Conservation (phyloP, 306 rosid genomes). For the Malus sieversii region DNA sequence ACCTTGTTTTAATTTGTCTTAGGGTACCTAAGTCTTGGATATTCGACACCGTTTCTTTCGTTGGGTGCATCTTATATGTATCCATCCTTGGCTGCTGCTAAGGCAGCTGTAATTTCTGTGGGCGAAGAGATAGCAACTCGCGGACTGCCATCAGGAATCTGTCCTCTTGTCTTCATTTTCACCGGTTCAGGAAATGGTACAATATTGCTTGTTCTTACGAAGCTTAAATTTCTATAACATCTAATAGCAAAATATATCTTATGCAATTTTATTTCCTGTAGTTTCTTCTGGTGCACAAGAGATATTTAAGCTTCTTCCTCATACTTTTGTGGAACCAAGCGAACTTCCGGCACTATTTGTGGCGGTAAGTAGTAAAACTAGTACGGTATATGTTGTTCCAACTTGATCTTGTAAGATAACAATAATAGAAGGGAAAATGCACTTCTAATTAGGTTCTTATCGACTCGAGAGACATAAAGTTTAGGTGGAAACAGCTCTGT, state of each 20-base stretch:
- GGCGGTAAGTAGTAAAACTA: slow-evolving; percentile 29
- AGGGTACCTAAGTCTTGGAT: slow-evolving; percentile 90
- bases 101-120: slow-evolving; percentile 89
- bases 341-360: slow-evolving; percentile 46
- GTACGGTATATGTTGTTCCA: not conserved
- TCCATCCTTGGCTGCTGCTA: slow-evolving; percentile 86
- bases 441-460: not conserved
- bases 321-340: slow-evolving; percentile 70
- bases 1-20: slow-evolving; percentile 4
- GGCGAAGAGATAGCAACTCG: slow-evolving; percentile 84
- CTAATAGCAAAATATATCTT: not conserved
- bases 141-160: slow-evolving; percentile 81
- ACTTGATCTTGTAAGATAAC: not conserved
- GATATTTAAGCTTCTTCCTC: slow-evolving; percentile 91
- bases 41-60: slow-evolving; percentile 90
- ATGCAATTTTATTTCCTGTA: slow-evolving; percentile 26
- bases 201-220: not conserved
- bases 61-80: slow-evolving; percentile 95
- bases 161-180: slow-evolving; percentile 80
- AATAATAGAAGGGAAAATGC: not conserved
- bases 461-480: not conserved
- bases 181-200: slow-evolving; percentile 94
- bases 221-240: not conserved
- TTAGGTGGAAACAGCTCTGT: not conserved
- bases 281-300: slow-evolving; percentile 89